Base-by-base conservation (phyloP, 495 filamentous ascomycete species). In the Oleoguttula mirabilis region DNA sequence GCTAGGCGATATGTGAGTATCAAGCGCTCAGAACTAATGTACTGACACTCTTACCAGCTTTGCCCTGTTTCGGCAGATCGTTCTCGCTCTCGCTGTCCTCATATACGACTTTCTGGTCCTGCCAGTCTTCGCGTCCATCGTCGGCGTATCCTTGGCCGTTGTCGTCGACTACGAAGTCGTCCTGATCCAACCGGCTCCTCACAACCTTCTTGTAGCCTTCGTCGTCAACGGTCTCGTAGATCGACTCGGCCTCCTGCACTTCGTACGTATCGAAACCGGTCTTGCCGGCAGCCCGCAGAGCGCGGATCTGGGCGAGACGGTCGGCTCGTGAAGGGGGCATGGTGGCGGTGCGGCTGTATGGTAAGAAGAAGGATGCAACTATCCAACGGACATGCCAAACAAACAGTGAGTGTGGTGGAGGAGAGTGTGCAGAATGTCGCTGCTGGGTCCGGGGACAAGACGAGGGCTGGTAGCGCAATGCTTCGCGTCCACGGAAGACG, bases 151-250 rank as follows among this genome's bases (percentile, higher is more conserved):
- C 63, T 38, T 54, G 54, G 32, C 63, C 63, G 47, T 63, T 63
- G 47, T 66, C 63, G 45, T 64, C 63, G 15, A 98, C 84, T 41
- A 98, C 88, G 46, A 98, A 98, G 64, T 98, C 90, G 58, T 98
- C 90, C 56, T 88, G 72, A 57, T 93, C 84, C 32, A 98, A 69
- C 16, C 92, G 81, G 32, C 80, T 76, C 27, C 88, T 75, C 30
- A 98, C 86, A 41, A 95, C 76, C 57, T 94, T 90, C 63, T 94
- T 94, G 70, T 98, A 98, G 36, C 82, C 81, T 55, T 93, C 88
- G 52, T 98, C 90, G 58, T 96, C 88, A 36, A 96, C 87, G 59
- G 94, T 88, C 42, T 95, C 88, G 64, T 94, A 98, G 30, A 98
- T 67, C 38, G 82, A 75, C 41, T 79, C 79, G 53, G 81, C 82